Conservation (phyloP, 2,329 filamentous ascomycete species). For the Grosmannia serpens region DNA sequence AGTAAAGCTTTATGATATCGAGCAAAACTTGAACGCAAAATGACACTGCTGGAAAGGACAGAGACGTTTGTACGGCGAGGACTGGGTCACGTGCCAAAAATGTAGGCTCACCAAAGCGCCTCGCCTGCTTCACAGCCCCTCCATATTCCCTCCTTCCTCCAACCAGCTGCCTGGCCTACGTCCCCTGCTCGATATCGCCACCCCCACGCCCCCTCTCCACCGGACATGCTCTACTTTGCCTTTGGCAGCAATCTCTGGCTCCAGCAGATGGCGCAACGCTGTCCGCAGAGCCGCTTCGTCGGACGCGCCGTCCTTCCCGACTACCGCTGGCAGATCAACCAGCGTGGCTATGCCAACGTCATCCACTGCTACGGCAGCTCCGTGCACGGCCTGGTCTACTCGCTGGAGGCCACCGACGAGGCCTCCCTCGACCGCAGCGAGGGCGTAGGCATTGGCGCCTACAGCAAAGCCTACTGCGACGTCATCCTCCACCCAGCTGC, state of each 20-base stretch:
- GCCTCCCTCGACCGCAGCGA: constrained; percentile 15
- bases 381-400: constrained; percentile 29
- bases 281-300: constrained; percentile 28
- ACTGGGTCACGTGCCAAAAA: too few species aligned
- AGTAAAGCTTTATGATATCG: too few species aligned
- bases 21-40: too few species aligned
- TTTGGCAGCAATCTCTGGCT: constrained; percentile 34
- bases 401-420: constrained; percentile 15
- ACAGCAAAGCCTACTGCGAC: constrained; percentile 23
- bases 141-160: too few species aligned
- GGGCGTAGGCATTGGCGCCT: constrained; percentile 27
- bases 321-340: constrained; percentile 33
- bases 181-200: too few species aligned
- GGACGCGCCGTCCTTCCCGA: constrained; percentile 26
- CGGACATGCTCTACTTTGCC: constrained; percentile 26
- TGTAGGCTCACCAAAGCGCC: too few species aligned
- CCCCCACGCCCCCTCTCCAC: not conserved
- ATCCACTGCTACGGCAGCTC: constrained; percentile 11
- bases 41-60: too few species aligned
- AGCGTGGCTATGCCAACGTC: constrained; percentile 33
- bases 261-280: constrained; percentile 31
- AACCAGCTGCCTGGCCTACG: too few species aligned
- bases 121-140: too few species aligned
- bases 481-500: constrained; percentile 23
- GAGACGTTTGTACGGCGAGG: too few species aligned